A percentile compares a stretch with the other conserved stretches of the same genome.
These are phyloP conservation scores for Cryptococcus sp. DNA, from an alignment of 1,284 basidiomycete species.

Conservation along the genomic window DNA sequence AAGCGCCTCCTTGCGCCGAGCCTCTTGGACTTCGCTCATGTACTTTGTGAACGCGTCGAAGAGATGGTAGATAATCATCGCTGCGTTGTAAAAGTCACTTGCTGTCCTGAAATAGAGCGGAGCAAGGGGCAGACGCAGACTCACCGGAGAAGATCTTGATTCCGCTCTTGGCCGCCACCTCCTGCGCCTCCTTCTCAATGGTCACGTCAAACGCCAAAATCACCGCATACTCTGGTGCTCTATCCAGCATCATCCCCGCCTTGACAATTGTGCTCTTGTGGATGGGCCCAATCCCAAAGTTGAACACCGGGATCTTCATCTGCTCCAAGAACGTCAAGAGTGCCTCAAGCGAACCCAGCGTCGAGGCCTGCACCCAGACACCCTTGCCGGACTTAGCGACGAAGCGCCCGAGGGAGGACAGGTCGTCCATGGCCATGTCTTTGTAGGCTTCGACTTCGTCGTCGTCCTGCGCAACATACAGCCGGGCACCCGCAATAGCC, in stretches of 20 bases:
- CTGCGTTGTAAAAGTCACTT: conserved; percentile 14
- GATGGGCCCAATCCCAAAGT: conserved; percentile 97
- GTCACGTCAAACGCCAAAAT: conserved; percentile 96
- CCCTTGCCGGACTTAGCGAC: conserved; percentile 94
- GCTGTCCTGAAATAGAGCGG: conserved; percentile 53
- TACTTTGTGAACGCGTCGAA: conserved; percentile 98
- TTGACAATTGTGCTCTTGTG: conserved; percentile 96
- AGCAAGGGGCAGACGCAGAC: conserved; percentile 50
- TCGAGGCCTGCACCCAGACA: conserved; percentile 97
- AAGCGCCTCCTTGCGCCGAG: conserved; percentile 87
- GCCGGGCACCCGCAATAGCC: conserved; percentile 95
- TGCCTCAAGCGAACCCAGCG: conserved; percentile 95
- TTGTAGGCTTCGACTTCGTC: conserved; percentile 94
- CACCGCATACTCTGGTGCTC: conserved; percentile 90
- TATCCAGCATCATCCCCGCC: conserved; percentile 90
- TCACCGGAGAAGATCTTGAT: conserved; percentile 88
- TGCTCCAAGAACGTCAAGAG: conserved; percentile 90
- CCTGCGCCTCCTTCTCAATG: conserved; percentile 82
- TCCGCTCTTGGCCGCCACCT: conserved; percentile 87
- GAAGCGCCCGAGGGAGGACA: conserved; percentile 83
- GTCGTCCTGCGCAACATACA: conserved; percentile 87
- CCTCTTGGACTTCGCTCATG: conserved; percentile 86
- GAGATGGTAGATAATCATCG: conserved; percentile 89
- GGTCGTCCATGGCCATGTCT: conserved; percentile 95
- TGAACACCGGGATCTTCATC: conserved; percentile 96